These are phyloP conservation scores for Penicillium flavigenum DNA, from an alignment of 495 filamentous ascomycete genomes.

Conservation along the genomic window DNA sequence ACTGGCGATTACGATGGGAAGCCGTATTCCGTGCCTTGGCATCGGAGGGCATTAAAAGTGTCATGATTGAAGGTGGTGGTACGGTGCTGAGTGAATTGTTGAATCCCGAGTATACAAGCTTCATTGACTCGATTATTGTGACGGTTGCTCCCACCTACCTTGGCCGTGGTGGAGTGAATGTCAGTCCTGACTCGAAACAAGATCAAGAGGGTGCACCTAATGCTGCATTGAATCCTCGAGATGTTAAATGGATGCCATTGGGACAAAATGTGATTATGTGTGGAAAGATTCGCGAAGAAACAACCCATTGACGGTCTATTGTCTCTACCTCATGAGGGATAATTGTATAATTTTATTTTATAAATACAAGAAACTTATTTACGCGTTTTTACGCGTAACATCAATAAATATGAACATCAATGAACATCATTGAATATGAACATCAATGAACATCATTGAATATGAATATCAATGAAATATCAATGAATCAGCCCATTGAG, in stretches of 20 bases:
- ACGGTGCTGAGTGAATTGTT: conserved; percentile 75
- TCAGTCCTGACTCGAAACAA: conserved; percentile 57
- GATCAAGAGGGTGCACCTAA: conserved; percentile 51
- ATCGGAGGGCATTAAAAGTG: conserved; percentile 63
- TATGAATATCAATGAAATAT: too few relatives aligned
- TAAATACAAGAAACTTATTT: background rate
- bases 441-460: too few relatives aligned
- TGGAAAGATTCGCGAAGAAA: conserved; percentile 50
- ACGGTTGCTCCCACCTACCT: conserved; percentile 85
- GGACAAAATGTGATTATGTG: conserved; percentile 78
- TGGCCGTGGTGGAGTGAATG: conserved; percentile 71
- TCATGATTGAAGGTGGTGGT: conserved; percentile 89
- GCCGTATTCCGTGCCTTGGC: conserved; percentile 57
- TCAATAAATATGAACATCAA: background rate
- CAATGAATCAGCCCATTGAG: background rate
- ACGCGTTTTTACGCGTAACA: background rate
- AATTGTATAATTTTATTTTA: background rate
- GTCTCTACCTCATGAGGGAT: background rate
- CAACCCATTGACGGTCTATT: background rate
- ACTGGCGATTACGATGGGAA: conserved; percentile 59
- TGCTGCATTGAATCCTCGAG: conserved; percentile 59
- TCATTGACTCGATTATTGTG: conserved; percentile 73
- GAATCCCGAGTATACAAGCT: conserved; percentile 53
- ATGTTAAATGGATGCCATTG: conserved; percentile 69
- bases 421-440: background rate